Evolutionary conservation across 2,329 filamentous ascomycete species (phyloP).

Genomic region (Colletotrichum caudatum): DNA sequence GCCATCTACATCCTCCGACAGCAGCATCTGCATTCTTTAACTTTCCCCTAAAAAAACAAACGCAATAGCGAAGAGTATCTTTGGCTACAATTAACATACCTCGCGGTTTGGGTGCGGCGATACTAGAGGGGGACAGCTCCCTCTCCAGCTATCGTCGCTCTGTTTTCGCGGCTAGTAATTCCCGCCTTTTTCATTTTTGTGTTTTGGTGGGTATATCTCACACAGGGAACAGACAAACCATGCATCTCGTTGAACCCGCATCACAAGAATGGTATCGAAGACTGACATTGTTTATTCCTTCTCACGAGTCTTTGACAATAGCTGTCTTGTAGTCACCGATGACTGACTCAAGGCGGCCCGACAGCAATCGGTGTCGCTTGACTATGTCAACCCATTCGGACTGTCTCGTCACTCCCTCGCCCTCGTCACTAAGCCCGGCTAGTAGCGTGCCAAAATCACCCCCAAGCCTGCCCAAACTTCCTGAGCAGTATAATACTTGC

Average conservation of each 20-base stretch:
- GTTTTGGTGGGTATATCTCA: neutral
- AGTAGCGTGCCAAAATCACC: conserved; percentile 94
- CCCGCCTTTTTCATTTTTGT: neutral
- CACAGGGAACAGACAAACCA: neutral
- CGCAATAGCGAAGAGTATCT: neutral
- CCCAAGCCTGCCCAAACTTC: conserved; percentile 88
- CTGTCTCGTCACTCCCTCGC: conserved; percentile 28
- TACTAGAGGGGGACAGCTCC: neutral
- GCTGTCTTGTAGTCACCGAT: conserved; percentile 64
- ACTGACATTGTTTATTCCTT: conserved; percentile 34
- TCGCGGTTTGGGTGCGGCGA: neutral
- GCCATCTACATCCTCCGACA: neutral
- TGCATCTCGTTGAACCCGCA: neutral
- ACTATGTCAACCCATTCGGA: conserved; percentile 88
- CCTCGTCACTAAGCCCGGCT: conserved; percentile 63
- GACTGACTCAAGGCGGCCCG: conserved; percentile 80
- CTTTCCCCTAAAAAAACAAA: neutral
- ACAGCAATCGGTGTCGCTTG: conserved; percentile 86
- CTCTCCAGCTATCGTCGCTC: neutral
- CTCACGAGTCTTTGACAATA: conserved; percentile 33
- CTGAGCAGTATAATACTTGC: conserved; percentile 92
- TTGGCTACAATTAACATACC: neutral
- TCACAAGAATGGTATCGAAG: neutral
- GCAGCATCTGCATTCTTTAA: neutral
- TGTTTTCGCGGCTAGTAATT: neutral